A percentile compares a stretch with the other conserved stretches of the same genome.
These are phyloP conservation scores for Kwoniella shivajii DNA, from an alignment of 1,284 basidiomycete species.

Conservation along the genomic window DNA sequence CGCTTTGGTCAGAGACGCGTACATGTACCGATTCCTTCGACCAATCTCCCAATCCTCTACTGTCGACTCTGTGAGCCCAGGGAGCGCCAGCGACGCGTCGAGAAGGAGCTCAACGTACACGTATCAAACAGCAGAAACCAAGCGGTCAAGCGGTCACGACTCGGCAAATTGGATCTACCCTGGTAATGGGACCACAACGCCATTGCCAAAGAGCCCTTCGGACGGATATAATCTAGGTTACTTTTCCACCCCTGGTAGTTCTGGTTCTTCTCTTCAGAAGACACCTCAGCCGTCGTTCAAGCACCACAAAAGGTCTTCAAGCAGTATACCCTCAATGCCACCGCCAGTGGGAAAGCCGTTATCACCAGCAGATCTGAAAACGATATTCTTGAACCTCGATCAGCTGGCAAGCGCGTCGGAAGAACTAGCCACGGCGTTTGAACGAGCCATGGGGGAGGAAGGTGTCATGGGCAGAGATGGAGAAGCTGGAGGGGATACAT, in stretches of 20 bases:
- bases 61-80: slow-evolving; percentile 1
- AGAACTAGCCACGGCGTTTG: slow-evolving; percentile 59
- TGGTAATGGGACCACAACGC: slow-evolving; percentile 5
- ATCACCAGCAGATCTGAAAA: slow-evolving; percentile 68
- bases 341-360: slow-evolving; percentile 59
- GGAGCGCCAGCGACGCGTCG: slow-evolving; percentile 19
- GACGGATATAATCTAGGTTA: slow-evolving; percentile 17
- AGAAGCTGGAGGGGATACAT: slow-evolving; percentile 63
- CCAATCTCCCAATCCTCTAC: slow-evolving; percentile 34
- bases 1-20: slow-evolving; percentile 78
- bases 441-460: slow-evolving; percentile 48
- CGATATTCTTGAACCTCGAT: slow-evolving; percentile 77
- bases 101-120: slow-evolving; percentile 36
- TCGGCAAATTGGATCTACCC: slow-evolving; percentile 4
- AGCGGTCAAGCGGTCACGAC: slow-evolving; percentile 23
- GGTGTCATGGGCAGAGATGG: slow-evolving; percentile 34
- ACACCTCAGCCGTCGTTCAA: slow-evolving; percentile 22
- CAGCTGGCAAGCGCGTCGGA: slow-evolving; percentile 73
- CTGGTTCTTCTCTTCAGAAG: slow-evolving; percentile 5
- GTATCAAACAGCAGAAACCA: slow-evolving; percentile 36
- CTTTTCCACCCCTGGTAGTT: slow-evolving; percentile 13
- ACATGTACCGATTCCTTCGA: slow-evolving; percentile 58
- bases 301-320: slow-evolving; percentile 2
- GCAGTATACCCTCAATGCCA: slow-evolving; percentile 9
- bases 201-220: slow-evolving; percentile 20